Conservation (phyloP, 805 yeast species). For the Nakazawaea laoshanensis region DNA sequence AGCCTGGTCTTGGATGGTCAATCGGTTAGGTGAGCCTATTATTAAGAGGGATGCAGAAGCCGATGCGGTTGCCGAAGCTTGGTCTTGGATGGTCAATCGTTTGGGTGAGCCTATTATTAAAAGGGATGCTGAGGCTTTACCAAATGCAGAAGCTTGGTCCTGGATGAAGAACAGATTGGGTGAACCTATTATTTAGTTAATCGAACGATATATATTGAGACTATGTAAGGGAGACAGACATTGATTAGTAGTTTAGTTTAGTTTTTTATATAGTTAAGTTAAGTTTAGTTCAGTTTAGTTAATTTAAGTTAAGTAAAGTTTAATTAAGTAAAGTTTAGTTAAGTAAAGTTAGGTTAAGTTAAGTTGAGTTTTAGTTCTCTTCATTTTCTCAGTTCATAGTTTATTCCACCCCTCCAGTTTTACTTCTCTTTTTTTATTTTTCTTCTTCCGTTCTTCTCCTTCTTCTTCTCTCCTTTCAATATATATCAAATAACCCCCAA, state of each 20-base stretch:
- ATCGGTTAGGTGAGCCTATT: slow-evolving; percentile 10
- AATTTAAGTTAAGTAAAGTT: no score
- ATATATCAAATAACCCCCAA: no score
- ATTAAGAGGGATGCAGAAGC: slow-evolving; percentile 21
- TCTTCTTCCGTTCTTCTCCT: no score
- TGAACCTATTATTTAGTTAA: slow-evolving; percentile 11
- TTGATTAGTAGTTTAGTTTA: slow-evolving; percentile 12
- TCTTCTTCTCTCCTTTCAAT: no score
- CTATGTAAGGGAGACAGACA: slow-evolving; percentile 15
- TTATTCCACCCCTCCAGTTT: no score
- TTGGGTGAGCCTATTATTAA: slow-evolving; percentile 16
- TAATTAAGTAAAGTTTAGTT: no score
- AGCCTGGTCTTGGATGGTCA: slow-evolving; percentile 7
- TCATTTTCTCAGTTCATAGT: no score
- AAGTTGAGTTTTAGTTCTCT: no score
- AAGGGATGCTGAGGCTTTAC: slow-evolving; percentile 18
- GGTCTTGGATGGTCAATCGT: slow-evolving; percentile 12
- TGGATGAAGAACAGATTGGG: slow-evolving; percentile 11
- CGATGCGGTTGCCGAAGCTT: slow-evolving; percentile 15
- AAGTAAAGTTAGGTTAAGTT: no score
- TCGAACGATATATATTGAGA: no score
- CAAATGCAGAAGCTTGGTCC: slow-evolving; percentile 13
- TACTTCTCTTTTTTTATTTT: no score
- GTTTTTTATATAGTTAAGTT: slow-evolving; percentile 8
- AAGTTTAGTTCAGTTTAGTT: no score